Base-by-base conservation (phyloP, 768 basidiomycete species). In the Lactarius indigo region DNA sequence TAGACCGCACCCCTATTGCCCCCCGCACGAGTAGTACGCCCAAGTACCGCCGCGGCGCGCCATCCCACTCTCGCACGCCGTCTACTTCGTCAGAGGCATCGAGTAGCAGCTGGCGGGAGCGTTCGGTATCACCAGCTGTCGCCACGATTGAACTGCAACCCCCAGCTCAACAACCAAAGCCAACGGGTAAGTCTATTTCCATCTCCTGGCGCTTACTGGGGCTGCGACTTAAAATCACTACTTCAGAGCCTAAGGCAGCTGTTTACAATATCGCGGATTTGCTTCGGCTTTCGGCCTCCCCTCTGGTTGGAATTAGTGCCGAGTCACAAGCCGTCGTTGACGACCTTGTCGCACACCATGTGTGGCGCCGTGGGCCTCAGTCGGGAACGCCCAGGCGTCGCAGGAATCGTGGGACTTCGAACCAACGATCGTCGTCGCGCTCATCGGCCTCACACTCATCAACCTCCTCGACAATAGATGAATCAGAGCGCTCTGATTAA, bases 331-430 rank as follows among this genome's bases (percentile, higher is more conserved):
- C 47, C 6, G 26, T 59, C 15, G 59, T 71, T n/a, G 63, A 71
- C 47, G 65, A 71, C 37, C 68, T 64, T 6, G 63, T 69, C 20
- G 64, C 68, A n/a, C 68, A 66, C 56, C 55, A 71, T 44, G 65
- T 69, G 33, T 71, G 70, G 70, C 68, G 70, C 6, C 70, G 70
- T 35, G 68, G 70, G 5, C 57, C 68, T 15, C 59, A 52, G 2
- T 59, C 55, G 15, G 20, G 67, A 10, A 9, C 50, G 10, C n/a
- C 35, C 31, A 23, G 28, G 6, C 54, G 54, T 28, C 54, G 59
- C 20, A 42, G 39, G 5, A 61, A 44, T 1, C 37, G 44, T 18
- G 41, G 31, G 28, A n/a, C 35, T 6, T 58, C 59, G 8, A 55
- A 35, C n/a, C 42, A 42, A 17, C 67, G 44, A 17, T 50, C 42